Evolutionary conservation across 2,329 filamentous ascomycete species (phyloP).

Genomic region (Epichloe bromicola): DNA sequence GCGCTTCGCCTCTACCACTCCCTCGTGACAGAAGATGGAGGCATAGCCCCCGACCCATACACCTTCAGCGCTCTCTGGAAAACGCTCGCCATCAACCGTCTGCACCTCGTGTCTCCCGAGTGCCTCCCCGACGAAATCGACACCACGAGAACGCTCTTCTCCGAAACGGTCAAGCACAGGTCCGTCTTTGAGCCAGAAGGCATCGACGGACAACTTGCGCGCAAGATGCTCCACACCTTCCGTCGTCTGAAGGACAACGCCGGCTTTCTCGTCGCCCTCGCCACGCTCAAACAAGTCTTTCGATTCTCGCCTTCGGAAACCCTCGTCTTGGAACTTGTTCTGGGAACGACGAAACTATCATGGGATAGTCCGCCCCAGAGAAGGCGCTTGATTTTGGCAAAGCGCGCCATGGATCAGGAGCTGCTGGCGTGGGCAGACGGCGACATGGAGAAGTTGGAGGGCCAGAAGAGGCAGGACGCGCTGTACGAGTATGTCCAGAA

Average conservation of each 20-base stretch:
- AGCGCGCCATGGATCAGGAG: constrained; percentile 28
- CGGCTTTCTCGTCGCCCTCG: constrained; percentile 33
- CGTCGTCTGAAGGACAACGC: constrained; percentile 30
- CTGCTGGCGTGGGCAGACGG: constrained; percentile 18
- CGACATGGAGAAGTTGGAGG: constrained; percentile 23
- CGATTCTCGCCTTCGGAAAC: constrained; percentile 30
- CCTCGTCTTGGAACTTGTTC: constrained; percentile 32
- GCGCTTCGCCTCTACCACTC: constrained; percentile 43
- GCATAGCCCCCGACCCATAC: constrained; percentile 48
- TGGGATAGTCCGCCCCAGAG: constrained; percentile 28
- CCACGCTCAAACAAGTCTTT: constrained; percentile 29
- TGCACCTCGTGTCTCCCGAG: constrained; percentile 21
- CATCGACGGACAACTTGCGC: constrained; percentile 34
- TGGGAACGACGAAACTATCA: constrained; percentile 30
- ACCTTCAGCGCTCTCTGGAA: constrained; percentile 59
- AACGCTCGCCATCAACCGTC: constrained; percentile 37
- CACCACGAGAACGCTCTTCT: constrained; percentile 30
- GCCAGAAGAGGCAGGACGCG: constrained; percentile 22
- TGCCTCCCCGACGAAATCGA: constrained; percentile 17
- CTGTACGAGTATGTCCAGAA: constrained; percentile 30
- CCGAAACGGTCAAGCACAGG: constrained; percentile 35
- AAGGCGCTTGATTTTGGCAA: constrained; percentile 27
- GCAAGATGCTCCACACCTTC: constrained; percentile 38
- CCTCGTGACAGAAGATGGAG: constrained; percentile 33
- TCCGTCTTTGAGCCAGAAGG: constrained; percentile 29